Conservation (phyloP, 2,329 filamentous ascomycete species). For the Colletotrichum tropicale region DNA sequence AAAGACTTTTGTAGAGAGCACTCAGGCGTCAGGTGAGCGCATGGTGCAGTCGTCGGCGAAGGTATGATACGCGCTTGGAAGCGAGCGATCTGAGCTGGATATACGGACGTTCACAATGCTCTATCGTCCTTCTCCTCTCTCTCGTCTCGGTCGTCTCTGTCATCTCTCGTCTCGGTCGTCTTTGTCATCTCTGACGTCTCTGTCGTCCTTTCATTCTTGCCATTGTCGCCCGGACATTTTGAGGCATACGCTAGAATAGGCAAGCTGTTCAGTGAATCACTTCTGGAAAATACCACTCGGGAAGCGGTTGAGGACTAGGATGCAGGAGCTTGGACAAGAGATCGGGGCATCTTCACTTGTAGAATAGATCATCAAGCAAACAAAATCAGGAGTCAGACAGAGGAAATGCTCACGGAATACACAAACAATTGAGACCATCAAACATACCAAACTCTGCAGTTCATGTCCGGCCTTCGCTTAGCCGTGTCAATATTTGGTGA, state of each 20-base stretch:
- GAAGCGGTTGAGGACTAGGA: too few relatives aligned
- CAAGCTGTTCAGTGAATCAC: too few relatives aligned
- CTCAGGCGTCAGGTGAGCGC: not conserved
- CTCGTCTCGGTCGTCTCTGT: too few relatives aligned
- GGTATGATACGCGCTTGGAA: not conserved
- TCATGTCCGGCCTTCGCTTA: rapidly evolving
- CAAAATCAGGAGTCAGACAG: too few relatives aligned
- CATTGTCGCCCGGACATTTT: rapidly evolving
- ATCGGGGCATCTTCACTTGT: not conserved
- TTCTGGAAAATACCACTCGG: too few relatives aligned
- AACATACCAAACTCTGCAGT: too few relatives aligned
- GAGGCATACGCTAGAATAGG: not conserved
- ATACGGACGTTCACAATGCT: rapidly evolving
- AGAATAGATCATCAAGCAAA: too few relatives aligned
- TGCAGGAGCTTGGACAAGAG: rapidly evolving
- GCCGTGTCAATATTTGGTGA: rapidly evolving
- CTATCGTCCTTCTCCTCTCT: not conserved
- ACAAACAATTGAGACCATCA: too few relatives aligned
- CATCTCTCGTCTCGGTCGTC: too few relatives aligned
- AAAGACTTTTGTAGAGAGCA: not conserved
- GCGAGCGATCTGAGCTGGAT: not conserved
- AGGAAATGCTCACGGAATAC: too few relatives aligned
- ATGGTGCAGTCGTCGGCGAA: not conserved
- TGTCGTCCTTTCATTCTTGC: not conserved
- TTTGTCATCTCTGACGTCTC: too few relatives aligned